phyloP scores from a whole-genome alignment of 2,329 filamentous ascomycete species.

The Paecilomyces variotii region DNA sequence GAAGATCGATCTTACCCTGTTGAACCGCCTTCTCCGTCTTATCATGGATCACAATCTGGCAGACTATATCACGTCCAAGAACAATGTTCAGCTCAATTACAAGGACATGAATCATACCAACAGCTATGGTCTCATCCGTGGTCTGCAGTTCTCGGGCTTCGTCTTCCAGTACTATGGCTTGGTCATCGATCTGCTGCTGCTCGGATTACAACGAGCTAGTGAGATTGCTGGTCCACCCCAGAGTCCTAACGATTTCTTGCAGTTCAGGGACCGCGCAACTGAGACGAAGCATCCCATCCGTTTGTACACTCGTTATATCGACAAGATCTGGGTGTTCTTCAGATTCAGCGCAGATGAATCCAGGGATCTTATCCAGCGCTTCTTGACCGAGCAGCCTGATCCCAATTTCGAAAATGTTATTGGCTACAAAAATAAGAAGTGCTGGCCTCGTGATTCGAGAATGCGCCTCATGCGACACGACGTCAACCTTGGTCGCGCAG shows the following conservation, averaged over 20 bases:
- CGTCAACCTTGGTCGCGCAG: constrained; percentile 91
- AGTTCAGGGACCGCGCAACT: constrained; percentile 88
- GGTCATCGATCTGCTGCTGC: constrained; percentile 83
- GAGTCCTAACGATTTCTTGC: constrained; percentile 92
- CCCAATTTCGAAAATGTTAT: constrained; percentile 99
- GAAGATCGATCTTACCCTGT: constrained; percentile 92
- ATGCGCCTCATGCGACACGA: constrained; percentile 99
- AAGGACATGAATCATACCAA: constrained; percentile 99
- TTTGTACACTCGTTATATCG: constrained; percentile 95
- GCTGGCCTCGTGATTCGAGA: constrained; percentile 93
- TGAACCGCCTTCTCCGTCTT: constrained; percentile 83
- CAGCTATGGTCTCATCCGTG: constrained; percentile 96
- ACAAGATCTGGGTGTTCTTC: constrained; percentile 97
- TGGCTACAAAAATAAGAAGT: constrained; percentile 98
- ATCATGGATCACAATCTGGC: constrained; percentile 99
- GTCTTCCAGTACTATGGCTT: constrained; percentile 99
- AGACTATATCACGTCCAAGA: constrained; percentile 98
- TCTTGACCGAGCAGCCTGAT: constrained; percentile 95
- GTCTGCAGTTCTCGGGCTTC: constrained; percentile 94
- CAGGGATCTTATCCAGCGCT: constrained; percentile 89
- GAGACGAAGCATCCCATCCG: constrained; percentile 92
- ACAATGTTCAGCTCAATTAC: constrained; percentile 97
- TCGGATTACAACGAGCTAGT: constrained; percentile 91
- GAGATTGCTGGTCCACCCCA: constrained; percentile 94
- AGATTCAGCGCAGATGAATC: constrained; percentile 91